phyloP scores from a whole-genome alignment of 2,329 filamentous ascomycete species.

The Lasiodiplodia sp. region DNA sequence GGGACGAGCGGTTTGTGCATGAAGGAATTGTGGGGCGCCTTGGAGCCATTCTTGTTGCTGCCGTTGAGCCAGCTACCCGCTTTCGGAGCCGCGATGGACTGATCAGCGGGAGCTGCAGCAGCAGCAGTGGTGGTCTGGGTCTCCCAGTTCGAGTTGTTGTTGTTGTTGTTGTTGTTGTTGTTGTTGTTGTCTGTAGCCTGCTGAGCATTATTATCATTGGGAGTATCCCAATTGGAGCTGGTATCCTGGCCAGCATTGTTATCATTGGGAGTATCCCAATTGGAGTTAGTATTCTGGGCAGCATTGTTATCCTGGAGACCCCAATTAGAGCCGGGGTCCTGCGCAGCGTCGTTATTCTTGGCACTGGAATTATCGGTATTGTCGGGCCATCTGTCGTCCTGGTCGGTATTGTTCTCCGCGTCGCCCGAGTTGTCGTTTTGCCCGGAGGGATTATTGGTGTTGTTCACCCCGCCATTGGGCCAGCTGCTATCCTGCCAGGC shows the following conservation, averaged over 20 bases:
- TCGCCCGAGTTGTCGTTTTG: too few relatives aligned
- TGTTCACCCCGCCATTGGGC: background rate
- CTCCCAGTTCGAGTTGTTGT: background rate
- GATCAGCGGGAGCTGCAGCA: background rate
- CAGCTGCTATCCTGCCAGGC: background rate
- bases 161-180: too few relatives aligned
- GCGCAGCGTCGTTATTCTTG: background rate
- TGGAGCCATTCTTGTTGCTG: constrained; percentile 3
- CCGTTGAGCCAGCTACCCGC: background rate
- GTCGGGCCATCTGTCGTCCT: background rate
- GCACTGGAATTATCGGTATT: background rate
- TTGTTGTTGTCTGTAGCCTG: background rate
- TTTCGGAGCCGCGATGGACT: background rate
- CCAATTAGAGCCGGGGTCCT: background rate
- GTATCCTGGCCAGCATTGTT: background rate
- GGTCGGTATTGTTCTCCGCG: background rate
- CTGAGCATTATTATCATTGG: background rate
- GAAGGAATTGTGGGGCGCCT: constrained; percentile 1
- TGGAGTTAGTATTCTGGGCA: background rate
- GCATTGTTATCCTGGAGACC: background rate
- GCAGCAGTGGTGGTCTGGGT: background rate
- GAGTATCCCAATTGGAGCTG: background rate
- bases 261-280: background rate
- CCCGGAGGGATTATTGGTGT: background rate
- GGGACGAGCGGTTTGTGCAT: background rate